phyloP scores from a whole-genome alignment of 768 basidiomycete genomes.

The Calvatia gigantea region DNA sequence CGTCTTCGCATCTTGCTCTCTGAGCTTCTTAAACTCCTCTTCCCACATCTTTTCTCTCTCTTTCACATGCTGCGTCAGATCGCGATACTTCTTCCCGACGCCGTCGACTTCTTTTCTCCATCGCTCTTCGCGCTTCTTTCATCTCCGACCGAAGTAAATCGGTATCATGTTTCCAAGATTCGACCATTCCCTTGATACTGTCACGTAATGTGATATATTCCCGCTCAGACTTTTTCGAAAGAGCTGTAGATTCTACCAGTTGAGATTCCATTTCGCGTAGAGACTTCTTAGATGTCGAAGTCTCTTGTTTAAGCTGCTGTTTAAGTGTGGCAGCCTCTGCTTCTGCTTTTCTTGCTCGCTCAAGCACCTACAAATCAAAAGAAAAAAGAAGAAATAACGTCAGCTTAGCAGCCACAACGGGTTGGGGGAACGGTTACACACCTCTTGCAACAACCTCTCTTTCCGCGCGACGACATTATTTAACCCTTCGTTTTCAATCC shows the following conservation, averaged over 20 bases:
- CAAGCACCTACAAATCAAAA: slow-evolving; percentile 51
- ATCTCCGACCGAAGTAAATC: slow-evolving; percentile 73
- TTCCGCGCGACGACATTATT: slow-evolving; percentile 88
- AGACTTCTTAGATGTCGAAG: slow-evolving; percentile 66
- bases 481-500: slow-evolving; percentile 83
- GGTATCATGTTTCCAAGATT: slow-evolving; percentile 72
- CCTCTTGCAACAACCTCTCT: slow-evolving; percentile 84
- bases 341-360: slow-evolving; percentile 85
- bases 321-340: slow-evolving; percentile 67
- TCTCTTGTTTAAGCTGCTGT: slow-evolving; percentile 70
- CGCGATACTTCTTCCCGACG: slow-evolving; percentile 65
- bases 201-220: slow-evolving; percentile 81
- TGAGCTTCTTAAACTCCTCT: slow-evolving; percentile 43
- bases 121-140: slow-evolving; percentile 67
- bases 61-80: slow-evolving; percentile 61
- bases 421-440: slow-evolving; percentile 24
- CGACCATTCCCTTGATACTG: slow-evolving; percentile 67
- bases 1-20: slow-evolving; percentile 45
- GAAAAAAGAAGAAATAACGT: background rate
- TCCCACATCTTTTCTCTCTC: slow-evolving; percentile 41
- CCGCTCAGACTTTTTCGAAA: slow-evolving; percentile 77
- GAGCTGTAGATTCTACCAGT: slow-evolving; percentile 68
- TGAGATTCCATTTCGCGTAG: slow-evolving; percentile 78
- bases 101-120: slow-evolving; percentile 65
- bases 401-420: background rate